Evolutionary conservation across 257 asterid species (phyloP).

Genomic region (Solanum pimpinellifolium): DNA sequence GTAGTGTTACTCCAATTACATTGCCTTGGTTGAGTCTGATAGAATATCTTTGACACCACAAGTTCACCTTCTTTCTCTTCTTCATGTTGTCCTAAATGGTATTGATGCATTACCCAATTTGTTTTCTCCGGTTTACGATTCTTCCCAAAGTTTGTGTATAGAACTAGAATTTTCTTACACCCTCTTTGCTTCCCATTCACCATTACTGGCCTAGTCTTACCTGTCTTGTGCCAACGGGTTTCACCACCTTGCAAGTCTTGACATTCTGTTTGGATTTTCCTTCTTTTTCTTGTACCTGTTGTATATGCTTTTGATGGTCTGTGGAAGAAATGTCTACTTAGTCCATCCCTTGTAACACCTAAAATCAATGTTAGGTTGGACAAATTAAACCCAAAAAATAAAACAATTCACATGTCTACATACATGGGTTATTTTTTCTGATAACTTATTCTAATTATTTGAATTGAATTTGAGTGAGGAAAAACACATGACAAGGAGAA

Average conservation of each 20-base stretch:
- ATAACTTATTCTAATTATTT: background rate
- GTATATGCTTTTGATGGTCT: slow-evolving; percentile 98
- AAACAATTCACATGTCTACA: background rate
- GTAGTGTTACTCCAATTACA: slow-evolving; percentile 48
- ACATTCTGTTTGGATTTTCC: slow-evolving; percentile 80
- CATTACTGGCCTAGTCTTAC: slow-evolving; percentile 95
- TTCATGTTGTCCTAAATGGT: slow-evolving; percentile 82
- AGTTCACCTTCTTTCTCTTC: slow-evolving; percentile 95
- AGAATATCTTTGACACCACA: slow-evolving; percentile 85
- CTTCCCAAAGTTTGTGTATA: slow-evolving; percentile 94
- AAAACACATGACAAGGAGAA: background rate
- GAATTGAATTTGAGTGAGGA: background rate
- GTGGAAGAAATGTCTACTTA: slow-evolving; percentile 93
- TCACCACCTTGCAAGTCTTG: slow-evolving; percentile 89
- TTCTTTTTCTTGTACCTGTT: slow-evolving; percentile 90
- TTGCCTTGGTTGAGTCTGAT: slow-evolving; percentile 91
- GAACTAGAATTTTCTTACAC: slow-evolving; percentile 83
- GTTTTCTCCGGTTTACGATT: slow-evolving; percentile 94
- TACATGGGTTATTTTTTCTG: background rate
- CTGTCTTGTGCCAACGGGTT: slow-evolving; percentile 99
- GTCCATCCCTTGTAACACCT: slow-evolving; percentile 94
- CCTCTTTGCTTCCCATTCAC: slow-evolving; percentile 83
- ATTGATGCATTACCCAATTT: slow-evolving; percentile 98
- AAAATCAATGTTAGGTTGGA: slow-evolving; percentile 48
- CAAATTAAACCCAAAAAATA: slow-evolving; percentile 3